Base-by-base conservation (phyloP, 176 grass and related monocot species). In the Avena sativa region DNA sequence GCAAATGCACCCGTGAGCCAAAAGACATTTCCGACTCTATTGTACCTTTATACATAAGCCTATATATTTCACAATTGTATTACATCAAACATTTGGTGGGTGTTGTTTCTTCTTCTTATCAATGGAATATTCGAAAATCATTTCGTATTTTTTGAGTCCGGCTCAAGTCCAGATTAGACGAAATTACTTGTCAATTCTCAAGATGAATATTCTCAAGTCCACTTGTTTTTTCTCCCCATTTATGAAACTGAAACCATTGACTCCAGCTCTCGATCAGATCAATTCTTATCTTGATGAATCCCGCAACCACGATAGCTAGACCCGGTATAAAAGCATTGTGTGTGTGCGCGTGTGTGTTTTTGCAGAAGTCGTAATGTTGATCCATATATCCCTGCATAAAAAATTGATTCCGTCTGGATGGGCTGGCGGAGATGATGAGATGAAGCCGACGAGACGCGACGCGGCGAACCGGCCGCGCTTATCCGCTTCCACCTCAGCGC, bases 401-500 rank as follows among this genome's bases (percentile, higher is more conserved):
- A 15, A 16, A n/a, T 38, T 3, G 30, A 40, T 6, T 46, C 15
- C 65, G 10, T 69, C 1, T 53, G 21, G 64, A 66, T 57, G n/a
- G 52, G 5, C 44, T 9, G 14, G 15, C 5, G 62, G 52, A 79
- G 59, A 28, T 30, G 53, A 72, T 28, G 4, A 55, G 61, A 83
- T 87, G 82, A 76, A 81, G 86, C 81, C 60, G 65, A 63, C 71
- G 88, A 36, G 65, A 63, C 64, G 88, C 47, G 88, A 90, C 91
- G 94, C 94, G 94, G 94, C 79, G 89, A 55, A 34, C 66, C 61
- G 94, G 58, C 81, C 75, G 68, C 82, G 87, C 91, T 90, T 96
- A 93, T 95, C 89, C 49, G 6, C 16, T 79, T 89, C 85, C 79
- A 84, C 66, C 16, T 71, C 67, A 23, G 73, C 80, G 47, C 17